phyloP scores from a whole-genome alignment of 768 basidiomycete species.

The Mycena filopes region DNA sequence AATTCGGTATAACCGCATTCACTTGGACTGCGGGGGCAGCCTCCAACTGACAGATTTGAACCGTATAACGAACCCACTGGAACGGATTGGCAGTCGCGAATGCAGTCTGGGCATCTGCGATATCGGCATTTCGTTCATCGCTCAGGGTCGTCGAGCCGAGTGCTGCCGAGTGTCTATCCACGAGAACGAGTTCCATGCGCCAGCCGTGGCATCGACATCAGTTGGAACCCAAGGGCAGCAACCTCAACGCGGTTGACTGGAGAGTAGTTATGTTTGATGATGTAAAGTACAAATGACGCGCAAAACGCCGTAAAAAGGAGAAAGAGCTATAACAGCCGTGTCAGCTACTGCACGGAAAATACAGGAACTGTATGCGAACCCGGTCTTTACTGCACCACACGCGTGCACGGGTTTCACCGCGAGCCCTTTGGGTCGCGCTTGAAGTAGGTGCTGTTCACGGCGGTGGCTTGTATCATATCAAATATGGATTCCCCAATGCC shows the following conservation, averaged over 20 bases:
- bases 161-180: no score
- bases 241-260: not conserved
- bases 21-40: not conserved
- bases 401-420: slow-evolving; percentile 38
- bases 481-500: slow-evolving; percentile 91
- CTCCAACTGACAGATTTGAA: no score
- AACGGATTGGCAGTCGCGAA: not conserved
- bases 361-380: not conserved
- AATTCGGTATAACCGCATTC: not conserved
- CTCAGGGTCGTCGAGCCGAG: no score
- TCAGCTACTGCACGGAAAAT: not conserved
- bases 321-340: slow-evolving; percentile 13
- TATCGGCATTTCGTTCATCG: no score
- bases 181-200: no score
- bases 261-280: slow-evolving; percentile 1
- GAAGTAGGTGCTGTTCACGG: slow-evolving; percentile 90
- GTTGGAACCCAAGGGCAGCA: not conserved
- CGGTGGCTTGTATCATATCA: slow-evolving; percentile 83
- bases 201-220: no score
- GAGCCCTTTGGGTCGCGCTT: slow-evolving; percentile 59
- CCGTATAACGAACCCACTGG: not conserved
- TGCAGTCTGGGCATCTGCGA: no score
- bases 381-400: not conserved
- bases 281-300: slow-evolving; percentile 29
- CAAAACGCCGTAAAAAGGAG: slow-evolving; percentile 7